These are phyloP conservation scores for Mycena sanguinolenta DNA, from an alignment of 768 basidiomycete genomes.

Conservation along the genomic window DNA sequence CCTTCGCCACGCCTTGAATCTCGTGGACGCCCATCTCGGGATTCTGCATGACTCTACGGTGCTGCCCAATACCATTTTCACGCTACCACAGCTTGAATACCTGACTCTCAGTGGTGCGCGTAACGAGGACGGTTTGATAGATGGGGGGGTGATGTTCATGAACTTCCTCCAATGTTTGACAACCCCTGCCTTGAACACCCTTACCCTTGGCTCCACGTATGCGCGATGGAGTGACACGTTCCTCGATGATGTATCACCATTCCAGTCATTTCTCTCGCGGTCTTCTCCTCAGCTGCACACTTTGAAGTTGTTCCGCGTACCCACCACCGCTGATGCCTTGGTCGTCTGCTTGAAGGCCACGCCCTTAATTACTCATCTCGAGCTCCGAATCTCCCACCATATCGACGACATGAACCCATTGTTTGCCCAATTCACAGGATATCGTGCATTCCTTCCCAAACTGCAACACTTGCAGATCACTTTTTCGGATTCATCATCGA, in stretches of 20 bases:
- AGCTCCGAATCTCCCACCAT: not conserved
- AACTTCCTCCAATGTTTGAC: not conserved
- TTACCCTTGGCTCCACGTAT: no score
- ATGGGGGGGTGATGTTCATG: not conserved
- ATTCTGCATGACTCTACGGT: not conserved
- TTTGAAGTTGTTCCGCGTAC: not conserved
- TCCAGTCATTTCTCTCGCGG: not conserved
- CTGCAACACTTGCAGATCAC: conserved; percentile 6
- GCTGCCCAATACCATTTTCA: not conserved
- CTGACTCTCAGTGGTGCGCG: not conserved
- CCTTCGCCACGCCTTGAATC: not conserved
- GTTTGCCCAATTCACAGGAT: not conserved
- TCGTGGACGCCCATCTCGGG: not conserved
- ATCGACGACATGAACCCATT: not conserved
- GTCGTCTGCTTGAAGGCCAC: not conserved
- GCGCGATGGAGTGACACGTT: no score
- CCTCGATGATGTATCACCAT: not conserved
- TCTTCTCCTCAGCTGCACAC: not conserved
- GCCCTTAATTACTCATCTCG: not conserved
- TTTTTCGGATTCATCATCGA: not conserved
- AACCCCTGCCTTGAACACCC: conserved; percentile 5
- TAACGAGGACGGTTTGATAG: no score
- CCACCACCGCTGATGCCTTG: not conserved
- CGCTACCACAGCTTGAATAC: not conserved
- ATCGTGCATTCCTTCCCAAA: conserved; percentile 7